A percentile compares a stretch with the other conserved stretches of the same genome.
phyloP scores from a whole-genome alignment of 2,329 filamentous ascomycete genomes.

The Fusarium xyrophilum region DNA sequence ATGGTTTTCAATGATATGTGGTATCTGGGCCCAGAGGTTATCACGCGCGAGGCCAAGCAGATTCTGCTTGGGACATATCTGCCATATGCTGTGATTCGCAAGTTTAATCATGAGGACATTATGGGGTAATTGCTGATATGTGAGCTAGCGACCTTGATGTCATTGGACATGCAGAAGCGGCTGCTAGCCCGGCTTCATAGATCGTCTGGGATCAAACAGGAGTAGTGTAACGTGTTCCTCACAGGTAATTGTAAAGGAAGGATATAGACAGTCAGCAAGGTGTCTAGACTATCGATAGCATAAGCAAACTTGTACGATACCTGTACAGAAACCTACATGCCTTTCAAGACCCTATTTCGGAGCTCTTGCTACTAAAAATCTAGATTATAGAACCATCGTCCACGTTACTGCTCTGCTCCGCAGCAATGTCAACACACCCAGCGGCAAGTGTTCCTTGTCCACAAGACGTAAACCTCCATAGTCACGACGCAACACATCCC shows the following conservation, averaged over 20 bases:
- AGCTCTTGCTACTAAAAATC: background rate
- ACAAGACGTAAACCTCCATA: background rate
- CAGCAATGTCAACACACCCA: background rate
- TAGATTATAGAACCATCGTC: background rate
- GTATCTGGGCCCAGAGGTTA: background rate
- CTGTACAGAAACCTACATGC: accelerated
- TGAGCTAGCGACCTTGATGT: background rate
- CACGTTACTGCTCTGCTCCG: background rate
- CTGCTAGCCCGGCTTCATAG: accelerated
- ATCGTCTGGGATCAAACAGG: background rate
- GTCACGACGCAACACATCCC: background rate
- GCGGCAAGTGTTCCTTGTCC: background rate
- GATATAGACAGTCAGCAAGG: background rate
- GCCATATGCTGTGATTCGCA: background rate
- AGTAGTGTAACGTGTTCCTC: background rate
- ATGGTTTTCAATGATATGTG: background rate
- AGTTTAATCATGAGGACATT: accelerated
- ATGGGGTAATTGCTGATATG: background rate
- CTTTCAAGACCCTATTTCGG: background rate
- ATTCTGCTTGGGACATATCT: background rate
- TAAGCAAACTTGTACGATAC: background rate
- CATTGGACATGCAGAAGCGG: background rate
- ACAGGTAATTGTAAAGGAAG: background rate
- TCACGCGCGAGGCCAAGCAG: background rate
- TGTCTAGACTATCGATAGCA: too few species aligned